Base-by-base conservation (phyloP, 2,329 filamentous ascomycete genomes). In the Talaromyces atroroseus region DNA sequence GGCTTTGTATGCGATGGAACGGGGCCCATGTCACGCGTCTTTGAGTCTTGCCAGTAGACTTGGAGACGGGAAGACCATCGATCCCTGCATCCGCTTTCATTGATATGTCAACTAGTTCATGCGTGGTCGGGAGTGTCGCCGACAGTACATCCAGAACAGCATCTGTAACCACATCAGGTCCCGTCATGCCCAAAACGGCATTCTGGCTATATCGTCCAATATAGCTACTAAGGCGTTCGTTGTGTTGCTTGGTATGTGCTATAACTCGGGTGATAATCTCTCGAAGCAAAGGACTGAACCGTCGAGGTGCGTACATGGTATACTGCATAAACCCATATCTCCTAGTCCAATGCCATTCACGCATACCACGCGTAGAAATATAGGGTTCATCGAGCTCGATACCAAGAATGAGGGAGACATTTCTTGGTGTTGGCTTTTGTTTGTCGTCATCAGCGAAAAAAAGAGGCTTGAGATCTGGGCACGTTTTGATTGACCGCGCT, bases 351-450 rank as follows among this genome's bases (percentile, higher is more conserved):
- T 65, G 67, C 70, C 70, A 72, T 34, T 65, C 59, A 18, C 53
- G 63, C 66, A 69, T 70, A 29, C 64, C 62, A 26, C 64, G 50
- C 0, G 60, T 44, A 0, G 70, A 68, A n/a, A 68, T 68, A 20
- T 67, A 66, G 0, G 70, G 70, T 42, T 72, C 70, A 46, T 72
- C 70, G 12, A 72, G 66, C 51, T 72, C 70, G 11, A 71, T 58
- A 1, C 70, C 70, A 1, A 71, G 59, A 0, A 71, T 63, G 6
- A 72, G 64, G 0, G 69, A 71, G 16, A 71, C 57, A 26, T 71
- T 66, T 1, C 53, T 23, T 8, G 55, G 36, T 11, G 49, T 52
- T 24, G 49, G 24, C 0, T n/a, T 29, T 29, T 29, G 26, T 29
- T 29, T 29, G 6, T 50, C 23, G 18, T 34, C 29, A 45, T 51